Conservation (phyloP, 116 monocot species). For the Phalaenopsis hybrid region DNA sequence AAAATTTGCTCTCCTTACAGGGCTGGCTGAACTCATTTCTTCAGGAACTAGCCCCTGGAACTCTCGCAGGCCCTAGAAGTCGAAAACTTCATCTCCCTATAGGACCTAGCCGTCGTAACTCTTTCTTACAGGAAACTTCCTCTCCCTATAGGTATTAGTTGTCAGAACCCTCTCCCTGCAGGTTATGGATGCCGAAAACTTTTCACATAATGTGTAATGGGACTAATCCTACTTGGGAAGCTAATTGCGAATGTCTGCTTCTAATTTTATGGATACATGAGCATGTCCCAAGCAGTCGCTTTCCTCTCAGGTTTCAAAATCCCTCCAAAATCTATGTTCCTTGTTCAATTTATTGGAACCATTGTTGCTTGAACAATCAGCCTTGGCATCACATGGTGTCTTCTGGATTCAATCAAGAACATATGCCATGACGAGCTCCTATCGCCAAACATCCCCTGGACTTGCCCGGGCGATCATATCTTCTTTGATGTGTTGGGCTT, state of each 20-base stretch:
- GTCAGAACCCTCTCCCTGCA: too few relatives aligned
- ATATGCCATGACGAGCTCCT: conserved; percentile 50
- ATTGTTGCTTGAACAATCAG: conserved; percentile 71
- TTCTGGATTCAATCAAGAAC: conserved; percentile 60
- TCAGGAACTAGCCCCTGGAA: too few relatives aligned
- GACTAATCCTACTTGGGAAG: conserved; percentile 68
- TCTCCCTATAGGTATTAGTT: too few relatives aligned
- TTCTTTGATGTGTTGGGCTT: conserved; percentile 85
- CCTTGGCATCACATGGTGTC: conserved; percentile 63
- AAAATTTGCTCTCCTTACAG: too few relatives aligned
- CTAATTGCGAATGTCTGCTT: conserved; percentile 85
- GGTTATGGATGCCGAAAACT: too few relatives aligned
- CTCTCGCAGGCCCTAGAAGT: too few relatives aligned
- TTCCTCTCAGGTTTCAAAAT: conserved; percentile 91
- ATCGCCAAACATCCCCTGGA: conserved; percentile 74
- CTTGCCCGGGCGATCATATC: conserved; percentile 60
- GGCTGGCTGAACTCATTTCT: too few relatives aligned
- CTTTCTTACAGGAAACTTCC: too few relatives aligned
- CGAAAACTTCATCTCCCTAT: too few relatives aligned
- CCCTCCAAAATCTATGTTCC: conserved; percentile 88
- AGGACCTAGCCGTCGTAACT: too few relatives aligned
- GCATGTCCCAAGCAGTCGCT: conserved; percentile 79
- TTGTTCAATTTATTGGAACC: conserved; percentile 81
- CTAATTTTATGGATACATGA: conserved; percentile 90
- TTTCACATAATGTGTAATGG: conserved; percentile 77